These are phyloP conservation scores for Mycothermus thermophilus DNA, from an alignment of 495 filamentous ascomycete genomes.

Conservation along the genomic window DNA sequence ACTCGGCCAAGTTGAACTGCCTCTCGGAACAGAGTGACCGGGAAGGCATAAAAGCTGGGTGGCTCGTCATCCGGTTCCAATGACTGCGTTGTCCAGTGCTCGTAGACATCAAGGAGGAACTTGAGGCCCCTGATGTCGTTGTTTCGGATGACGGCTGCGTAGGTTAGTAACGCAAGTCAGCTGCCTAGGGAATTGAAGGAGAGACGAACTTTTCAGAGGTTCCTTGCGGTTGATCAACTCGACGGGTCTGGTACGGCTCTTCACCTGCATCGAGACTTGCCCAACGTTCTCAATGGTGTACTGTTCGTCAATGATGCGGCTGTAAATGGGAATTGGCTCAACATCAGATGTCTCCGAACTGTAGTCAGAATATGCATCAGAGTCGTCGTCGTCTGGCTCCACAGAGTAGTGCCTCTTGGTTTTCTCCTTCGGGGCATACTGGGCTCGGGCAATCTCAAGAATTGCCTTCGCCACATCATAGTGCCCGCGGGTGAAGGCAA, in stretches of 20 bases:
- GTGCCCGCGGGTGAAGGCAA: constrained; percentile 52
- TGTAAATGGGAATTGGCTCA: too few species aligned
- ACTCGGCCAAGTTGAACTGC: constrained; percentile 22
- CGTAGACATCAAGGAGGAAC: constrained; percentile 24
- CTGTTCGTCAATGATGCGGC: constrained; percentile 39
- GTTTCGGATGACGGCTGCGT: constrained; percentile 20
- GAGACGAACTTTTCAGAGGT: not conserved
- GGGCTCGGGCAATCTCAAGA: constrained; percentile 49
- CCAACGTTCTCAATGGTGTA: constrained; percentile 64
- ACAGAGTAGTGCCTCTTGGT: constrained; percentile 36
- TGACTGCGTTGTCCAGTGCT: constrained; percentile 15
- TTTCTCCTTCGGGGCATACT: constrained; percentile 41
- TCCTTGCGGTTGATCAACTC: constrained; percentile 24
- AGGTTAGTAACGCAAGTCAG: constrained; percentile 9
- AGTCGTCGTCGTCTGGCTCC: constrained; percentile 19
- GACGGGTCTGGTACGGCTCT: constrained; percentile 41
- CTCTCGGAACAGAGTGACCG: constrained; percentile 14
- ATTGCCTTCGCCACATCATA: constrained; percentile 45
- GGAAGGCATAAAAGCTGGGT: constrained; percentile 22
- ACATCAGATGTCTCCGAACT: too few species aligned
- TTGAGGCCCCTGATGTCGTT: constrained; percentile 22
- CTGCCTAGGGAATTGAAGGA: not conserved
- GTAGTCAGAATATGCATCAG: constrained; percentile 13
- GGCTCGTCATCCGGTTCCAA: constrained; percentile 15
- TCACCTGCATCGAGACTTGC: constrained; percentile 45